These are phyloP conservation scores for Pichia sp. DNA, from an alignment of 1,139 yeast genomes.

Conservation along the genomic window DNA sequence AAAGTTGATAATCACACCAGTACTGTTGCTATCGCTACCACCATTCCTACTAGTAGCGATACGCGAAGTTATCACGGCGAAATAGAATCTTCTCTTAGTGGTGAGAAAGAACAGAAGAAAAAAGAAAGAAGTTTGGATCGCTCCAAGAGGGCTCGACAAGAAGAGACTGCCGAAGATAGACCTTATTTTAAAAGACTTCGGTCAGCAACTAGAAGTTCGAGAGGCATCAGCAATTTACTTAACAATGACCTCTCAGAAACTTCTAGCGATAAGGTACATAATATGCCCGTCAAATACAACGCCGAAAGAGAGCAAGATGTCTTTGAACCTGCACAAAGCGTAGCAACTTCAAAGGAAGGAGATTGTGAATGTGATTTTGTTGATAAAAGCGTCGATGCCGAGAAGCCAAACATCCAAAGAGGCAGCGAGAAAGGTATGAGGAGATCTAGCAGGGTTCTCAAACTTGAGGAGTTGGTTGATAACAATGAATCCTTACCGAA, in stretches of 20 bases:
- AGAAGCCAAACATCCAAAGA: too few relatives aligned
- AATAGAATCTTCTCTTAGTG: not conserved
- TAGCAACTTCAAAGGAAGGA: too few relatives aligned
- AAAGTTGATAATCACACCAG: not conserved
- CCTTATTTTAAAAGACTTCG: not conserved
- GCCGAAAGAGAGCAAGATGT: too few relatives aligned
- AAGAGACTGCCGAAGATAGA: not conserved
- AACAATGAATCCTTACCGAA: too few relatives aligned
- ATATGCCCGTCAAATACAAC: too few relatives aligned
- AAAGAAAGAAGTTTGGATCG: not conserved
- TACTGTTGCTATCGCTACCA: not conserved
- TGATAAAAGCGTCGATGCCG: too few relatives aligned
- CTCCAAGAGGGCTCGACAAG: not conserved
- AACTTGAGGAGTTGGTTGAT: not conserved
- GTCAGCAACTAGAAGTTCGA: not conserved
- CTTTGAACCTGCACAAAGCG: too few relatives aligned
- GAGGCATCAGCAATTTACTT: not conserved
- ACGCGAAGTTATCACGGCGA: too few relatives aligned
- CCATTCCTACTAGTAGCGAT: too few relatives aligned
- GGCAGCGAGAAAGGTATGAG: too few relatives aligned
- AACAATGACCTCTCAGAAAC: not conserved
- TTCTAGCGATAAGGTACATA: too few relatives aligned
- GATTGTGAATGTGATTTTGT: too few relatives aligned
- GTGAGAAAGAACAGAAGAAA: not conserved
- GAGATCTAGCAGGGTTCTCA: not conserved